Conservation (phyloP, 1,139 yeast species). For the Meyerozyma guilliermondii region DNA sequence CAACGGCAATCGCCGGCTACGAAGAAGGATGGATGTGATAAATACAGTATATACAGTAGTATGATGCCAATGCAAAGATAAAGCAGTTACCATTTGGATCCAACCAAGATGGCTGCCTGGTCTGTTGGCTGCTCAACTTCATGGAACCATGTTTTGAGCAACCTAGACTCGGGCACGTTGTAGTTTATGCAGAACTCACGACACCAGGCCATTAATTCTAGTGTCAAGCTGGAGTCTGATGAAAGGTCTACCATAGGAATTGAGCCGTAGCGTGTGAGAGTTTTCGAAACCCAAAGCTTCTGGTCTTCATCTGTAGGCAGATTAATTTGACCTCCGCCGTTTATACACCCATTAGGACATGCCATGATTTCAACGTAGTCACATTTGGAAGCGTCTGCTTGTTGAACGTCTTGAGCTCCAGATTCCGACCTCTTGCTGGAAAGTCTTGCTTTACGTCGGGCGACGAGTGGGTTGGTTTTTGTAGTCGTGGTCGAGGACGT, state of each 20-base stretch:
- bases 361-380: conserved; percentile 97
- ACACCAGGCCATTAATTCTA: conserved; percentile 22
- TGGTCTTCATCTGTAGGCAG: conserved; percentile 34
- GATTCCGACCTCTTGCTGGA: conserved; percentile 10
- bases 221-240: conserved; percentile 9
- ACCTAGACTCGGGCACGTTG: conserved; percentile 28
- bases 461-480: conserved; percentile 35
- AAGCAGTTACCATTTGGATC: conserved; percentile 36
- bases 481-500: conserved; percentile 9
- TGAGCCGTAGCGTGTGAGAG: conserved; percentile 23
- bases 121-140: conserved; percentile 50
- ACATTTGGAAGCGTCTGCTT: conserved; percentile 60
- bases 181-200: conserved; percentile 26
- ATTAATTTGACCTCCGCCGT: conserved; percentile 91
- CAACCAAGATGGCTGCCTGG: conserved; percentile 37
- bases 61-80: neutral
- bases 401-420: conserved; percentile 12
- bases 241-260: conserved; percentile 20
- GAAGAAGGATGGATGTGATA: neutral
- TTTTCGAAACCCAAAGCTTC: conserved; percentile 39
- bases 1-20: neutral
- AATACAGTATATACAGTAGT: neutral
- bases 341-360: conserved; percentile 95
- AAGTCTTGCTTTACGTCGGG: conserved; percentile 36
- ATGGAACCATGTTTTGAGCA: conserved; percentile 44